Percentiles rank a stretch among this genome's conserved stretches.
phyloP scores from a whole-genome alignment of 2,329 filamentous ascomycete genomes.

The Exophiala aquamarina region DNA sequence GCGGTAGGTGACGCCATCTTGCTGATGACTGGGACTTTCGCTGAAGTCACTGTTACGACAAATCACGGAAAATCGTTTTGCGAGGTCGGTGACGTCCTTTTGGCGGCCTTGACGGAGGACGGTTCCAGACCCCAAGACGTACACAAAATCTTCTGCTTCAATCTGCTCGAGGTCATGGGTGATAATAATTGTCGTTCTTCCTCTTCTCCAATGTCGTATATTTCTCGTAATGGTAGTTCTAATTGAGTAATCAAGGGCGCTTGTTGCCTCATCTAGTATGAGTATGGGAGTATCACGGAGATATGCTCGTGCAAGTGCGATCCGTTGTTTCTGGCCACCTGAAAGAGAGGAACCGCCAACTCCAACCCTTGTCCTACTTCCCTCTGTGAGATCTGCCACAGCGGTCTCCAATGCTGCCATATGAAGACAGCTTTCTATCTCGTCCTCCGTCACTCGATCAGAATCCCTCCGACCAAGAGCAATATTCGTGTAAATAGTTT shows the following conservation, averaged over 20 bases:
- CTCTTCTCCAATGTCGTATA: conserved; percentile 72
- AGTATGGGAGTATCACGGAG: conserved; percentile 76
- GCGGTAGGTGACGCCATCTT: no score
- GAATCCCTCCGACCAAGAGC: conserved; percentile 63
- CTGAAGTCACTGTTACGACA: no score
- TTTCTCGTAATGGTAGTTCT: conserved; percentile 69
- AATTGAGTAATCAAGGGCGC: conserved; percentile 75
- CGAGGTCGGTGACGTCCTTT: conserved; percentile 47
- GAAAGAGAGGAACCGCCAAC: conserved; percentile 70
- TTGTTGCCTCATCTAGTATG: conserved; percentile 86
- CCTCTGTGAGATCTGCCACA: conserved; percentile 65
- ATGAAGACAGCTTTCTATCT: conserved; percentile 63
- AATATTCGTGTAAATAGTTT: conserved; percentile 76
- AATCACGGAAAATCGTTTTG: not conserved
- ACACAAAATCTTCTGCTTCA: conserved; percentile 69
- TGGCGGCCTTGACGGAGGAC: conserved; percentile 70
- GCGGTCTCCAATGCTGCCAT: conserved; percentile 69
- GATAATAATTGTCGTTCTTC: conserved; percentile 87
- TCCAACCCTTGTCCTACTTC: conserved; percentile 71
- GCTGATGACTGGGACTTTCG: no score
- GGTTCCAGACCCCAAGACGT: conserved; percentile 69
- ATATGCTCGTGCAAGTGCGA: conserved; percentile 76
- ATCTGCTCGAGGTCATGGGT: conserved; percentile 88
- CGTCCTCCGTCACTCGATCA: conserved; percentile 48
- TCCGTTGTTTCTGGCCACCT: conserved; percentile 79